A percentile compares a stretch with the other conserved stretches of the same genome.
Conservation (phyloP, 2,329 filamentous ascomycete genomes). For the Monosporascus sp. region DNA sequence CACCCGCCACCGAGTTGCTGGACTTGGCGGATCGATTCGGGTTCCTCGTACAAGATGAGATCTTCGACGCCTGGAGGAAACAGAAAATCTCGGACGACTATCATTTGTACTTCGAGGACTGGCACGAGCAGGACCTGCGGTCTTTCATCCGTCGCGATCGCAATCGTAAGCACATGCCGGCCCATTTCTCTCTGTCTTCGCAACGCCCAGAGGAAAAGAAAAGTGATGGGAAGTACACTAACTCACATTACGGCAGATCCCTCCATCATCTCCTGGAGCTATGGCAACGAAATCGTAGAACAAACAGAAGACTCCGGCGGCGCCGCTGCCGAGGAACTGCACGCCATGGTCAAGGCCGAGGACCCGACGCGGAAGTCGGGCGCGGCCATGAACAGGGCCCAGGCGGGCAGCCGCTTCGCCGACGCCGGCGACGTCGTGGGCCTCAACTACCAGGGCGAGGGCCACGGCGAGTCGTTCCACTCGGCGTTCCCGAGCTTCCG, state of each 20-base stretch:
- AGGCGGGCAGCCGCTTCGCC: constrained; percentile 33
- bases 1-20: constrained; percentile 44
- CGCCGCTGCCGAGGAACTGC: constrained; percentile 29
- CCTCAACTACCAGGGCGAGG: constrained; percentile 53
- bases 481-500: constrained; percentile 37
- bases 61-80: constrained; percentile 45
- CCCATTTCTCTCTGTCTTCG: not conserved
- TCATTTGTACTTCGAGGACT: constrained; percentile 45
- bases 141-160: constrained; percentile 45
- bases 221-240: not conserved
- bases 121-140: constrained; percentile 47
- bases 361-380: constrained; percentile 42
- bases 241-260: constrained; percentile 25
- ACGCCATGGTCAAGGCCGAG: constrained; percentile 38
- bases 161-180: constrained; percentile 29
- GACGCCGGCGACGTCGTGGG: constrained; percentile 41
- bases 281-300: constrained; percentile 50
- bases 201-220: too few relatives aligned
- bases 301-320: constrained; percentile 25
- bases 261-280: constrained; percentile 46
- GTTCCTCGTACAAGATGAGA: constrained; percentile 46
- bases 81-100: constrained; percentile 44
- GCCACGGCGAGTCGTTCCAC: constrained; percentile 16
- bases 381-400: constrained; percentile 41
- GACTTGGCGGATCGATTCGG: constrained; percentile 45